Percentiles rank a stretch among this genome's conserved stretches.
These are phyloP conservation scores for Fonsecaea multimorphosa DNA, from an alignment of 2,329 filamentous ascomycete genomes.

Conservation along the genomic window DNA sequence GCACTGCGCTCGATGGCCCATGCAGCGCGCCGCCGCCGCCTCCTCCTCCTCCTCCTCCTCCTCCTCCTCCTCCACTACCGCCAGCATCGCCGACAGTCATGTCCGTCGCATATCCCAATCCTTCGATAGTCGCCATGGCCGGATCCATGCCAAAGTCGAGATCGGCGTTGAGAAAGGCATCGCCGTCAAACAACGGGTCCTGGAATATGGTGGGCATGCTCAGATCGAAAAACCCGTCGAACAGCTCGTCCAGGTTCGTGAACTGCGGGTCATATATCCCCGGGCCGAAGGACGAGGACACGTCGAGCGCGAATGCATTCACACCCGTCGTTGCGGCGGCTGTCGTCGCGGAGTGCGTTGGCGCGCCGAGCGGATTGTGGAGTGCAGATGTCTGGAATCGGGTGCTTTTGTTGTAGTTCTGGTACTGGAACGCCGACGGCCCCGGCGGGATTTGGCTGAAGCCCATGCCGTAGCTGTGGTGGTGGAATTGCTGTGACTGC, in stretches of 20 bases:
- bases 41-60: too few relatives aligned
- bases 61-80: background rate
- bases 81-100: background rate
- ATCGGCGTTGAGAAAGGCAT: constrained; percentile 33
- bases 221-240: constrained; percentile 40
- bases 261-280: constrained; percentile 32
- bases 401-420: constrained; percentile 3
- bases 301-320: constrained; percentile 5
- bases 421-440: background rate
- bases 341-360: too few relatives aligned
- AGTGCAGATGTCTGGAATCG: background rate
- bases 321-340: too few relatives aligned
- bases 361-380: too few relatives aligned
- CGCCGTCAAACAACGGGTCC: constrained; percentile 38
- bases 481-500: constrained; percentile 6
- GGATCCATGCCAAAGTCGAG: constrained; percentile 21
- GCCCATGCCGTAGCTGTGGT: constrained; percentile 12
- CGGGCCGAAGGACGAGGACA: constrained; percentile 11
- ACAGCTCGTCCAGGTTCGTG: constrained; percentile 40
- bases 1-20: too few relatives aligned
- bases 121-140: background rate
- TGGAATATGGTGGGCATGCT: constrained; percentile 40
- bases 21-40: too few relatives aligned
- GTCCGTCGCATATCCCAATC: background rate
- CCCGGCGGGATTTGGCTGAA: constrained; percentile 4